Conservation (phyloP, 2,329 filamentous ascomycete species). For the Sordariomycetes sp. region DNA sequence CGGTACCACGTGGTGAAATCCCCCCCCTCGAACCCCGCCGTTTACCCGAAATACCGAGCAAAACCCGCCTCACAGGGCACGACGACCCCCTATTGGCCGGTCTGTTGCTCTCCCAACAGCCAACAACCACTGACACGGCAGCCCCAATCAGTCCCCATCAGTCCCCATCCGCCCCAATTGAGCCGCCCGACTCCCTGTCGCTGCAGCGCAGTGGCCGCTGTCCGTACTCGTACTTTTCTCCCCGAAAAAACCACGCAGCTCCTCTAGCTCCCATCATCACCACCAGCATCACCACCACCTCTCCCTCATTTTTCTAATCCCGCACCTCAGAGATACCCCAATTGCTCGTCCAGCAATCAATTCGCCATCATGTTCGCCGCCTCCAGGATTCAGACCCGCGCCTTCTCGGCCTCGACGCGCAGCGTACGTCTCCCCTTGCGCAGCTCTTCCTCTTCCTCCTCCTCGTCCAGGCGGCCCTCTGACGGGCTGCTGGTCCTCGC, state of each 20-base stretch:
- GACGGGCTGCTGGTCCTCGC: not conserved
- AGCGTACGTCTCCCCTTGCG: constrained; percentile 46
- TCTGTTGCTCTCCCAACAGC: too few relatives aligned
- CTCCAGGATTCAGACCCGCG: constrained; percentile 62
- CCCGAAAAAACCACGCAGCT: constrained; percentile 7
- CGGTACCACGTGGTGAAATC: too few relatives aligned
- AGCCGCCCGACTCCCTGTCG: too few relatives aligned
- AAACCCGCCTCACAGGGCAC: too few relatives aligned
- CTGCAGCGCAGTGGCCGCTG: too few relatives aligned
- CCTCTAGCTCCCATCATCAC: constrained; percentile 1
- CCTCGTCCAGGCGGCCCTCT: constrained; percentile 3
- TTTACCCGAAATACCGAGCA: too few relatives aligned
- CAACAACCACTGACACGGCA: too few relatives aligned
- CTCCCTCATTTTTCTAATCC: constrained; percentile 2
- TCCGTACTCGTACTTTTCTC: too few relatives aligned
- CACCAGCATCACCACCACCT: not conserved
- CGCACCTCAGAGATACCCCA: constrained; percentile 2
- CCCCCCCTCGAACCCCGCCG: too few relatives aligned
- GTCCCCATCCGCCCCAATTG: too few relatives aligned
- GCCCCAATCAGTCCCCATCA: too few relatives aligned
- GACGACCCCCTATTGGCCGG: too few relatives aligned
- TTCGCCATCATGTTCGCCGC: constrained; percentile 66
- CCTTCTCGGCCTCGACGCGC: constrained; percentile 72
- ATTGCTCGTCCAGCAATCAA: constrained; percentile 11
- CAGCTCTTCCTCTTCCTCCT: constrained; percentile 5